Evolutionary conservation across 1,284 basidiomycete genomes (phyloP).

Genomic region (Trichosporon sp.): DNA sequence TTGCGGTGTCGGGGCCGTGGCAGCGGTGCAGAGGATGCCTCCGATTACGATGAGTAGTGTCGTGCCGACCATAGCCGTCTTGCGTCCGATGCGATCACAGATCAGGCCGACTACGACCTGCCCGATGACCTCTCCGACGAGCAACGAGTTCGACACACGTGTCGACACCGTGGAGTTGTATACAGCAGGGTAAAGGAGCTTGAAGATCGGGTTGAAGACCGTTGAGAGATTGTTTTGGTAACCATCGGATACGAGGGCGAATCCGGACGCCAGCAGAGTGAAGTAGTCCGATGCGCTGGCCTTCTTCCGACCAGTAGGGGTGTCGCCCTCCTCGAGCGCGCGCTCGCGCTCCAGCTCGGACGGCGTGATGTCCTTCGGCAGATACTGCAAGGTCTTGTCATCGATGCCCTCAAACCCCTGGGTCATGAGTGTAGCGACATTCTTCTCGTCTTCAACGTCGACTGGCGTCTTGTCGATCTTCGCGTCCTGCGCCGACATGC

Average conservation of each 20-base stretch:
- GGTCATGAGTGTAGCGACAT: not conserved
- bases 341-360: not conserved
- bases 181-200: slow-evolving; percentile 13
- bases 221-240: slow-evolving; percentile 35
- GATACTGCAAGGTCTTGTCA: not conserved
- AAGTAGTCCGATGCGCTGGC: slow-evolving; percentile 21
- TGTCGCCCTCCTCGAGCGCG: not conserved
- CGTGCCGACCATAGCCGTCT: slow-evolving; percentile 29
- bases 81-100: slow-evolving; percentile 30
- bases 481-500: not conserved
- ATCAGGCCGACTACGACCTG: slow-evolving; percentile 23
- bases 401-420: not conserved
- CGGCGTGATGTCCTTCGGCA: not conserved
- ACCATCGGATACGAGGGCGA: slow-evolving; percentile 36
- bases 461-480: not conserved
- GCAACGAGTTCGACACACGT: slow-evolving; percentile 27
- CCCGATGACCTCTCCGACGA: slow-evolving; percentile 27
- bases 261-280: slow-evolving; percentile 30
- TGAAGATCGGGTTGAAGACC: slow-evolving; percentile 18
- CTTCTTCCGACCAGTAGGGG: not conserved
- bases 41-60: slow-evolving; percentile 30
- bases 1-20: slow-evolving; percentile 19
- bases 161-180: slow-evolving; percentile 25
- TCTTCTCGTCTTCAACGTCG: not conserved
- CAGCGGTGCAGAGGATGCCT: slow-evolving; percentile 21